Conservation (phyloP, 2,329 filamentous ascomycete genomes). For the Aureobasidium sp. region DNA sequence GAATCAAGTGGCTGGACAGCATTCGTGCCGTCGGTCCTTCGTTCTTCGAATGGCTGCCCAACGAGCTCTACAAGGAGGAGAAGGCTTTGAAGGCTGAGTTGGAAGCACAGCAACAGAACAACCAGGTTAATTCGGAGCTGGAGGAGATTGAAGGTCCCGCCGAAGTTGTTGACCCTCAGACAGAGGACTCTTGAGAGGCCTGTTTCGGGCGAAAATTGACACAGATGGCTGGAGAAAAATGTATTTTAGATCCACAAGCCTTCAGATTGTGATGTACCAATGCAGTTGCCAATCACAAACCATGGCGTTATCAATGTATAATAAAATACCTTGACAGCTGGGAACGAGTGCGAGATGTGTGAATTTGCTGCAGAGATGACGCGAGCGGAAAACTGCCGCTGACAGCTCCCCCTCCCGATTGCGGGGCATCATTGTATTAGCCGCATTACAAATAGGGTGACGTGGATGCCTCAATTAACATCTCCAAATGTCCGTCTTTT, state of each 20-base stretch:
- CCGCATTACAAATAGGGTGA: slow-evolving; percentile 5
- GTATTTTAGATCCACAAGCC: too few relatives aligned
- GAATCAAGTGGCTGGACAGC: slow-evolving; percentile 29
- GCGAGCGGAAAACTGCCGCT: background rate
- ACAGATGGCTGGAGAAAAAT: background rate
- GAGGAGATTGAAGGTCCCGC: background rate
- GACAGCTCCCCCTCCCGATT: background rate
- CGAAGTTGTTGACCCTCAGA: background rate
- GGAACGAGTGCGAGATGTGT: too few relatives aligned
- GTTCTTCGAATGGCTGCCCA: slow-evolving; percentile 36
- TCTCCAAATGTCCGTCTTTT: slow-evolving; percentile 8
- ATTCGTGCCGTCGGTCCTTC: slow-evolving; percentile 31
- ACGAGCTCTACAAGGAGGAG: slow-evolving; percentile 28
- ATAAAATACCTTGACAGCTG: too few relatives aligned
- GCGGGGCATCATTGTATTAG: background rate
- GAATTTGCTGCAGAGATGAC: background rate
- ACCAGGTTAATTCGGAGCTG: background rate
- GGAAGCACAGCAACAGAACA: background rate
- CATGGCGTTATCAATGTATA: too few relatives aligned
- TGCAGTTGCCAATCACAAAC: too few relatives aligned
- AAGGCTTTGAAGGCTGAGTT: slow-evolving; percentile 10
- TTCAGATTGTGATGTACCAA: too few relatives aligned
- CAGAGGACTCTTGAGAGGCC: background rate
- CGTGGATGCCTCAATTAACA: background rate
- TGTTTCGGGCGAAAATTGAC: background rate